Percentiles rank a stretch among this genome's conserved stretches.
Conservation (phyloP, 352 stramenopile species). For the Pythium myriotylum region DNA sequence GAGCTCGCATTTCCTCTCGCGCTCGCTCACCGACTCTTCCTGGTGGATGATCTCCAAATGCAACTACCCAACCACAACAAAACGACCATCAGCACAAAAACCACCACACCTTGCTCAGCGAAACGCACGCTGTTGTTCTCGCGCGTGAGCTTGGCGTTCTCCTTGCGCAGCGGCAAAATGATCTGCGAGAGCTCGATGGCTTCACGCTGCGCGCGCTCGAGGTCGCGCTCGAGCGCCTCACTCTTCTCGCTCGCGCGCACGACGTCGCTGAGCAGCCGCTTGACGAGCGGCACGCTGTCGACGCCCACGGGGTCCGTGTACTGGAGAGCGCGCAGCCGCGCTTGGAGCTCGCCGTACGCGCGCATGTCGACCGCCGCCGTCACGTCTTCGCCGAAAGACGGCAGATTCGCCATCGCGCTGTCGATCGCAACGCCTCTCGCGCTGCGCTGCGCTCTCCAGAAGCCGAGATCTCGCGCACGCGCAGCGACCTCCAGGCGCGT, state of each 20-base stretch:
- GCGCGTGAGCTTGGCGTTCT: slow-evolving; percentile 68
- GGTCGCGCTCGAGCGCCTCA: slow-evolving; percentile 40
- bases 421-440: slow-evolving; percentile 15
- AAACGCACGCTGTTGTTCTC: slow-evolving; percentile 77
- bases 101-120: neutral
- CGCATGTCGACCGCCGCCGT: slow-evolving; percentile 45
- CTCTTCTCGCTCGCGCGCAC: slow-evolving; percentile 31
- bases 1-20: slow-evolving; percentile 63
- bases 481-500: too few species aligned
- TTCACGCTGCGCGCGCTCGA: slow-evolving; percentile 63
- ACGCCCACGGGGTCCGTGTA: slow-evolving; percentile 65
- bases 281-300: slow-evolving; percentile 64
- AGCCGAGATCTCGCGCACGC: slow-evolving; percentile 15
- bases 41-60: slow-evolving; percentile 84
- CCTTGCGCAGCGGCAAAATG: slow-evolving; percentile 70
- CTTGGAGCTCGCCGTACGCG: slow-evolving; percentile 59
- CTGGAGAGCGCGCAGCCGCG: slow-evolving; percentile 52
- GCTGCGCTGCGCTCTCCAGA: neutral
- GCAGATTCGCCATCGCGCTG: slow-evolving; percentile 35
- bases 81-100: neutral
- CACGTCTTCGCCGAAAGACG: slow-evolving; percentile 39
- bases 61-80: slow-evolving; percentile 36
- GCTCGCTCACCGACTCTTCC: slow-evolving; percentile 69
- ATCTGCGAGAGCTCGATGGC: slow-evolving; percentile 68
- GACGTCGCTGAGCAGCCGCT: slow-evolving; percentile 61